A percentile compares a stretch with the other conserved stretches of the same genome.
These are phyloP conservation scores for Leccinum arenicola DNA, from an alignment of 768 basidiomycete genomes.

Conservation along the genomic window DNA sequence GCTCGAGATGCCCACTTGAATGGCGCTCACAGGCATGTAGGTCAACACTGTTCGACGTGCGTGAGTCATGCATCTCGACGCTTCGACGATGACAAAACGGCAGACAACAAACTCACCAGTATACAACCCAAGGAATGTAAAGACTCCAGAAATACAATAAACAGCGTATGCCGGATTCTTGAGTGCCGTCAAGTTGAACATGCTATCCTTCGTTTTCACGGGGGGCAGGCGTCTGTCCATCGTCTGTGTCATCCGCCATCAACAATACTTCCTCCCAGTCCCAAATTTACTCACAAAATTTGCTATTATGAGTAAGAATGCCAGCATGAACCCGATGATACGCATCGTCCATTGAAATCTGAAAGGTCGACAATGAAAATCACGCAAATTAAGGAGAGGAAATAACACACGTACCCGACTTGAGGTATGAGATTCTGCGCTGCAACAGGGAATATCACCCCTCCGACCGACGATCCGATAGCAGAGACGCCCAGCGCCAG, in stretches of 20 bases:
- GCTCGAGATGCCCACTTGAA: slow-evolving; percentile 42
- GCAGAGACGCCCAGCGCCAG: slow-evolving; percentile 62
- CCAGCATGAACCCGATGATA: slow-evolving; percentile 61
- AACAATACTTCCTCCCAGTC: background rate
- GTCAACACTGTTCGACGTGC: slow-evolving; percentile 49
- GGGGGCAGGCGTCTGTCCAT: slow-evolving; percentile 53
- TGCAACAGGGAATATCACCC: slow-evolving; percentile 62
- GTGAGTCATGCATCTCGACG: slow-evolving; percentile 1
- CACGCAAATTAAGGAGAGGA: background rate
- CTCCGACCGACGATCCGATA: slow-evolving; percentile 66
- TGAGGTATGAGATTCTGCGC: slow-evolving; percentile 51
- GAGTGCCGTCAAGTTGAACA: slow-evolving; percentile 56
- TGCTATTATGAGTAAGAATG: slow-evolving; percentile 48
- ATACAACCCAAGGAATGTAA: slow-evolving; percentile 67
- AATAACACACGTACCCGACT: slow-evolving; percentile 47
- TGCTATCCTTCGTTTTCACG: slow-evolving; percentile 48
- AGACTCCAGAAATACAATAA: slow-evolving; percentile 56
- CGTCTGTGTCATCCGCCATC: slow-evolving; percentile 12
- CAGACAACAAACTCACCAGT: slow-evolving; percentile 42
- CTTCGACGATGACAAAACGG: background rate
- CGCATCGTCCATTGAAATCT: slow-evolving; percentile 83
- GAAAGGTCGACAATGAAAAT: background rate
- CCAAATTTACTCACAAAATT: slow-evolving; percentile 42
- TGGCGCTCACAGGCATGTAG: slow-evolving; percentile 61
- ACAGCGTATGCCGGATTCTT: slow-evolving; percentile 45